Evolutionary conservation across 2,329 filamentous ascomycete species (phyloP).

Genomic region (Alternaria sp.): DNA sequence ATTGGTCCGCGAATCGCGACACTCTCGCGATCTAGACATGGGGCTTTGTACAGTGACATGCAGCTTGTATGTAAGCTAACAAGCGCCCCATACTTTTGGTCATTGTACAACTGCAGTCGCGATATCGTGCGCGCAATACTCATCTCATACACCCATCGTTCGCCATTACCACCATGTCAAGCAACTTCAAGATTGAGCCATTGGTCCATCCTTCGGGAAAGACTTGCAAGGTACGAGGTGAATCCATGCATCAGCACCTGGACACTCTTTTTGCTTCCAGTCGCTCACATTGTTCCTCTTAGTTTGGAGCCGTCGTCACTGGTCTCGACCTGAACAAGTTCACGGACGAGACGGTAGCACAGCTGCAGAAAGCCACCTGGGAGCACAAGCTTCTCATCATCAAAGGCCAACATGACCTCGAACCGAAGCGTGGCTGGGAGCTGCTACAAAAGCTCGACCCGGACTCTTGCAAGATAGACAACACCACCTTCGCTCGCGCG

Average conservation of each 20-base stretch:
- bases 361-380: conserved; percentile 4
- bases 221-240: background rate
- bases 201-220: conserved; percentile 5
- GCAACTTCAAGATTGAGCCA: conserved; percentile 6
- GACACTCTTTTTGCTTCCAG: background rate
- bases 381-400: conserved; percentile 7
- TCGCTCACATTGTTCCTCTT: background rate
- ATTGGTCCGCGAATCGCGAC: background rate
- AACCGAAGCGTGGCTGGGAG: conserved; percentile 3
- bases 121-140: background rate
- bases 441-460: conserved; percentile 2
- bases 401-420: conserved; percentile 3
- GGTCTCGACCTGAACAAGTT: conserved; percentile 7
- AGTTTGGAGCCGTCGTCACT: conserved; percentile 4
- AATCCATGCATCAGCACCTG: background rate
- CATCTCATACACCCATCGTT: background rate
- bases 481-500: conserved; percentile 1
- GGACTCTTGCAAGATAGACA: conserved; percentile 1
- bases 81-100: background rate
- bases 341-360: background rate
- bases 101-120: background rate
- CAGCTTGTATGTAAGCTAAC: background rate
- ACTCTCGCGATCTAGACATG: background rate
- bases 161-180: background rate
- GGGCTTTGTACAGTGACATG: background rate